Percentiles rank a stretch among this genome's conserved stretches.
These are phyloP conservation scores for Dendrothele bispora DNA, from an alignment of 768 basidiomycete genomes.

Conservation along the genomic window DNA sequence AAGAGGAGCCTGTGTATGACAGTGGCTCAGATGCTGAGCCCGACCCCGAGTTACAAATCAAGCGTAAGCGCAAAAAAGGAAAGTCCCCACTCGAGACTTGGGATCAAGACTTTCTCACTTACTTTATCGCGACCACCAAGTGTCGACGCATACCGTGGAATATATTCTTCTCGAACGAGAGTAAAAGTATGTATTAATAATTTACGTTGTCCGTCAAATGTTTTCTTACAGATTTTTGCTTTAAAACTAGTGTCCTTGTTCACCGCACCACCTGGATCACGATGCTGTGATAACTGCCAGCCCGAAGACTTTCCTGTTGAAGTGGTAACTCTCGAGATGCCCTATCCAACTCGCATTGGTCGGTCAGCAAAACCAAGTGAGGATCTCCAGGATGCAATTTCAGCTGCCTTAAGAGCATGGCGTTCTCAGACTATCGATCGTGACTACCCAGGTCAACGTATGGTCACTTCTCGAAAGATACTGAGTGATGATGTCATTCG, in stretches of 20 bases:
- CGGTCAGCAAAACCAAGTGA: constrained; percentile 4
- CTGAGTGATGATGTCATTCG: constrained; percentile 3
- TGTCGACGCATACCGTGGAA: constrained; percentile 12
- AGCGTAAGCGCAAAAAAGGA: neutral
- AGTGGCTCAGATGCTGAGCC: neutral
- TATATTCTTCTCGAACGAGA: constrained; percentile 8
- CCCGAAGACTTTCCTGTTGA: constrained; percentile 4
- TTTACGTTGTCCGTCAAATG: neutral
- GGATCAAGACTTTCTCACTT: constrained; percentile 4
- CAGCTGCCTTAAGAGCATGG: constrained; percentile 5
- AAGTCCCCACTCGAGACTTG: neutral
- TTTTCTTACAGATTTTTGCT: neutral
- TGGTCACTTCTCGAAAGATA: constrained; percentile 9
- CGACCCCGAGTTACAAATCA: neutral
- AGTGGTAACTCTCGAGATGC: neutral
- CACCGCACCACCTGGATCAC: neutral
- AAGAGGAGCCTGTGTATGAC: neutral
- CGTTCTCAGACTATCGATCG: constrained; percentile 1
- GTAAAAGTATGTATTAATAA: constrained; percentile 5
- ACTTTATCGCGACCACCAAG: constrained; percentile 6
- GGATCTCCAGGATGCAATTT: neutral
- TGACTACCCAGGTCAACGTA: constrained; percentile 5
- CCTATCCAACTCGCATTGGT: neutral
- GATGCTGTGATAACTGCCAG: constrained; percentile 15
- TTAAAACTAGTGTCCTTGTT: neutral